A percentile compares a stretch with the other conserved stretches of the same genome.
phyloP scores from a whole-genome alignment of 2,329 filamentous ascomycete species.

The Aureobasidium sp. region DNA sequence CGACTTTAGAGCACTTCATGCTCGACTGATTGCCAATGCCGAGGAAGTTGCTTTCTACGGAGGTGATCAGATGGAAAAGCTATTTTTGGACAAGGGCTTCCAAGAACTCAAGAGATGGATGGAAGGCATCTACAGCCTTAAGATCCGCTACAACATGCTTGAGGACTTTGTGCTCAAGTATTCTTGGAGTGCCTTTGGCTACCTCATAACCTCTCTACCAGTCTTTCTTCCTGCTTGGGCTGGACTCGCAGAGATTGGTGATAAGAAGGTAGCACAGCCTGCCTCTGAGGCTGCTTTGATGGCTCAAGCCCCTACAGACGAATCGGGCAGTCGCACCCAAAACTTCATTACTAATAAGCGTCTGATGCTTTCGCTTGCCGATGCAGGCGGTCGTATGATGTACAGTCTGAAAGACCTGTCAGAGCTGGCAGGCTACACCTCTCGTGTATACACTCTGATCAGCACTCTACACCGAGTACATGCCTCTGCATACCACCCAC shows the following conservation, averaged over 20 bases:
- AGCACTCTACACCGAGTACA: constrained; percentile 91
- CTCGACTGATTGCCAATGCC: constrained; percentile 88
- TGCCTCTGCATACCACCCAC: constrained; percentile 75
- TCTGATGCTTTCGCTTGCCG: constrained; percentile 92
- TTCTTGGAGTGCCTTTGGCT: constrained; percentile 96
- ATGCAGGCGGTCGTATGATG: constrained; percentile 98
- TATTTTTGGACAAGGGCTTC: constrained; percentile 86
- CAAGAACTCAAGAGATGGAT: constrained; percentile 91
- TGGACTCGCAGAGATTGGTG: constrained; percentile 55
- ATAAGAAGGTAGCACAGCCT: neutral
- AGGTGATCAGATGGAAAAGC: constrained; percentile 89
- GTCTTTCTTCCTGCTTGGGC: constrained; percentile 94
- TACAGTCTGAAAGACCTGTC: constrained; percentile 98
- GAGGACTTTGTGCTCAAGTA: constrained; percentile 98
- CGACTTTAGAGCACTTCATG: constrained; percentile 86
- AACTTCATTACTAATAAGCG: constrained; percentile 99
- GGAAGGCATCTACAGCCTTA: constrained; percentile 96
- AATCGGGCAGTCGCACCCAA: constrained; percentile 71
- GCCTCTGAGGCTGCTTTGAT: constrained; percentile 15
- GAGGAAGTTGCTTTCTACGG: constrained; percentile 98
- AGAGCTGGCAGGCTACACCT: constrained; percentile 92
- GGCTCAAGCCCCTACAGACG: constrained; percentile 12
- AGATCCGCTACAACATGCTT: constrained; percentile 96
- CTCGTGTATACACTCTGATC: constrained; percentile 89
- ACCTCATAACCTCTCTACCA: constrained; percentile 84